Evolutionary conservation across 768 basidiomycete species (phyloP), one percentile per base, ranked within the genome.

Genomic region (Hebeloma cylindrosporum): DNA sequence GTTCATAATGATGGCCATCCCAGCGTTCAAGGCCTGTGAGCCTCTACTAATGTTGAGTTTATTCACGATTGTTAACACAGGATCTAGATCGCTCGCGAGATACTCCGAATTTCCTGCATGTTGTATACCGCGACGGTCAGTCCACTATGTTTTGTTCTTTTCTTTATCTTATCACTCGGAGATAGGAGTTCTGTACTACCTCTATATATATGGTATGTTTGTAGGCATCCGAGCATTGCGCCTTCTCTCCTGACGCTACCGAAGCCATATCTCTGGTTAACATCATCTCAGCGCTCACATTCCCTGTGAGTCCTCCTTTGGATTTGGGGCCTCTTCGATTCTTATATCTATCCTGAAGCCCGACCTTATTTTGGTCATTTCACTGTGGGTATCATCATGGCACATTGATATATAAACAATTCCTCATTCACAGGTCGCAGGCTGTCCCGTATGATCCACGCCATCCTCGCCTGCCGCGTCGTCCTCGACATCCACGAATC

Each of bases 1-100:
- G 50, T 51, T 53, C 8, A 32, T 46, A 5, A 26, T 53, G 22
- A 45, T 50, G 33, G 44, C 40, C 7, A 53, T 53, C 8, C 41
- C 35, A 20, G 52, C 48, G 7, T 46, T 41, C 26, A 43, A 40
- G 41, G 42, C 43, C 17, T 44, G 51, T 52, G 6, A 39, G 42
- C 33, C 14, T 13, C 29, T 10, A 7, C 14, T 22, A 18, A 21
- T 7, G 6, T 29, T 41, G 4, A 5, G 2, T 21, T 20, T 14
- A 10, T n/a, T 8, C 8, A 14, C 13, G 13, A 23, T 22, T 18
- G n/a, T 22, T 14, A 34, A 34, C 5, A 7, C 42, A 3, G 14
- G 9, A 23, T 30, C 9, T 21, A 50, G 48, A 20, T 26, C 29
- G 48, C 7, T 25, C 30, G n/a, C 43, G 48, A 28, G 48, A 43